phyloP scores from a whole-genome alignment of 2,329 filamentous ascomycete genomes.

The Microdochium paspali region DNA sequence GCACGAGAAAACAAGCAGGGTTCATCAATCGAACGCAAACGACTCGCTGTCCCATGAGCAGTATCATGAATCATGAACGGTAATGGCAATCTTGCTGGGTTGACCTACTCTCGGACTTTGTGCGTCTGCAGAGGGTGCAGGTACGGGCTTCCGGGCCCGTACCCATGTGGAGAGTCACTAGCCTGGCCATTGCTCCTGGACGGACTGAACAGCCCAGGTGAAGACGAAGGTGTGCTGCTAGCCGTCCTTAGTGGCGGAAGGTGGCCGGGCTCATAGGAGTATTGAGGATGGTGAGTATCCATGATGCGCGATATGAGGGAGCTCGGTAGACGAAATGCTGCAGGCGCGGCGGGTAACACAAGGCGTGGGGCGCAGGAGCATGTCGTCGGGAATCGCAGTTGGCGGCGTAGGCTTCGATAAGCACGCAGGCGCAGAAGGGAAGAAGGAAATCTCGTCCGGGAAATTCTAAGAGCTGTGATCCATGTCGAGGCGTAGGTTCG shows the following conservation, averaged over 20 bases:
- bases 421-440: background rate
- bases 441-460: background rate
- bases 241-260: background rate
- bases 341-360: background rate
- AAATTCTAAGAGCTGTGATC: background rate
- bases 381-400: background rate
- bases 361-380: background rate
- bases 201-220: background rate
- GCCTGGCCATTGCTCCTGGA: conserved; percentile 25
- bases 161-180: conserved; percentile 41
- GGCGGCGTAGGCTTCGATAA: background rate
- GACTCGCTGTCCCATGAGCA: too few species aligned
- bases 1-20: too few species aligned
- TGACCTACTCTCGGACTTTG: conserved; percentile 67
- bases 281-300: background rate
- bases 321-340: background rate
- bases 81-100: background rate
- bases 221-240: background rate
- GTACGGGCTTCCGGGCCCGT: conserved; percentile 51
- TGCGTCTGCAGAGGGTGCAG: conserved; percentile 64
- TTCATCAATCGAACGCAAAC: too few species aligned
- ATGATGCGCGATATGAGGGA: background rate
- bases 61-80: too few species aligned
- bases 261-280: background rate
- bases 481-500: background rate